Evolutionary conservation across 2,329 filamentous ascomycete genomes (phyloP), one percentile per base, ranked within the genome.

Genomic region (Colletotrichum sp.): DNA sequence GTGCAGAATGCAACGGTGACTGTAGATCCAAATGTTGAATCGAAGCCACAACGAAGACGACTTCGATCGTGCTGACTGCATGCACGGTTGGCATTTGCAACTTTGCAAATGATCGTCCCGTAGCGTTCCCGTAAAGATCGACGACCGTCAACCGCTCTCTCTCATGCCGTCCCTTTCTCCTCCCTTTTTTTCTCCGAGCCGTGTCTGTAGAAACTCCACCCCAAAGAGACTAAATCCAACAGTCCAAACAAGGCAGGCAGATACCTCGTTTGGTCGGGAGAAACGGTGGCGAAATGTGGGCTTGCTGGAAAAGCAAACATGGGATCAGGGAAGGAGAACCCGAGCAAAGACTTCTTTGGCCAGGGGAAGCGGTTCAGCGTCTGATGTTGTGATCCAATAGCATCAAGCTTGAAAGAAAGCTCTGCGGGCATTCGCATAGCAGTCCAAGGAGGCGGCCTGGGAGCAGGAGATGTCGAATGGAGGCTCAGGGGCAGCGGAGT

Each of bases 401-500:
- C 64, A 73, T 68, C 65, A 39, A 30, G 32, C 32, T 69, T 65
- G 57, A 49, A 60, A 68, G 39, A 65, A 63, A 44, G n/a, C 10
- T 39, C 63, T 34, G 64, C 21, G 32, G 6, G 55, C 32, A 34
- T 64, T 34, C 62, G 62, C 62, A 64, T 49, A 24, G 55, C 34
- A 5, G 24, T 65, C 21, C 64, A 64, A 62, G 64, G 57, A 68
- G 57, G 12, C 59, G n/a, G 57, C 57, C 26, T 39, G 49, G 59
- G 16, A 34, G 21, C 59, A 52, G 49, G 73, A 76, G 59, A 74
- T 69, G 65, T 64, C 21, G 59, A 30, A 75, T 36, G 64, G 71
- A 69, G 70, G 74, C 70, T 65, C 73, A 73, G 73, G 74, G 64
- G 74, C 49, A 69, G 24, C 57, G 26, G 18, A 30, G 74, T 74